A percentile compares a stretch with the other conserved stretches of the same genome.
These are phyloP conservation scores for Thecaphora thlaspeos DNA, from an alignment of 1,284 basidiomycete genomes.

Conservation along the genomic window DNA sequence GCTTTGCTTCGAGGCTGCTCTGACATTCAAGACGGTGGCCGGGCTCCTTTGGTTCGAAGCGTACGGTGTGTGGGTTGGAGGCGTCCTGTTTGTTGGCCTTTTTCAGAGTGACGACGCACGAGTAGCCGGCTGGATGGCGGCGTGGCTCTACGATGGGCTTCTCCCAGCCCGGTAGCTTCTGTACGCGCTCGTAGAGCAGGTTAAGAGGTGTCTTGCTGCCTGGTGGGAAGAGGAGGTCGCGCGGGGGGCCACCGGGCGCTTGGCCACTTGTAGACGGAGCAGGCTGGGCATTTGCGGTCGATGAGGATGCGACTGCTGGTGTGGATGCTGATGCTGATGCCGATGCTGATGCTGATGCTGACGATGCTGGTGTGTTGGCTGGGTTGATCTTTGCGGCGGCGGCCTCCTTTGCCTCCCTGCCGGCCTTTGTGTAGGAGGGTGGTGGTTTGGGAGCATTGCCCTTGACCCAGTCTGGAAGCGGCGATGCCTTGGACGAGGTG, in stretches of 20 bases:
- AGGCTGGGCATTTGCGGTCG: too few relatives aligned
- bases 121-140: constrained; percentile 38
- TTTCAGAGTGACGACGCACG: constrained; percentile 49
- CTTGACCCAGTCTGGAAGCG: constrained; percentile 57
- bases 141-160: constrained; percentile 50
- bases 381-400: constrained; percentile 14
- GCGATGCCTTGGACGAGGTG: constrained; percentile 53
- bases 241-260: not conserved
- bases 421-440: constrained; percentile 40
- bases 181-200: constrained; percentile 54
- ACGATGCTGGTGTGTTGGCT: constrained; percentile 9
- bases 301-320: not conserved
- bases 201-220: constrained; percentile 57
- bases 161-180: constrained; percentile 53
- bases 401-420: constrained; percentile 13
- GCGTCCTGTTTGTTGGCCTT: constrained; percentile 55
- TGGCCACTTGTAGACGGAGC: not conserved
- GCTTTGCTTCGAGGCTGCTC: constrained; percentile 48
- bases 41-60: constrained; percentile 52
- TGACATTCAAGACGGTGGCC: constrained; percentile 40
- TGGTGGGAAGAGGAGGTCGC: constrained; percentile 53
- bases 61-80: constrained; percentile 43
- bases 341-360: constrained; percentile 2
- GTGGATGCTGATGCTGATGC: constrained; percentile 2
- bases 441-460: constrained; percentile 44